Conservation (phyloP, 2,329 filamentous ascomycete species). For the Penicillium sp. region DNA sequence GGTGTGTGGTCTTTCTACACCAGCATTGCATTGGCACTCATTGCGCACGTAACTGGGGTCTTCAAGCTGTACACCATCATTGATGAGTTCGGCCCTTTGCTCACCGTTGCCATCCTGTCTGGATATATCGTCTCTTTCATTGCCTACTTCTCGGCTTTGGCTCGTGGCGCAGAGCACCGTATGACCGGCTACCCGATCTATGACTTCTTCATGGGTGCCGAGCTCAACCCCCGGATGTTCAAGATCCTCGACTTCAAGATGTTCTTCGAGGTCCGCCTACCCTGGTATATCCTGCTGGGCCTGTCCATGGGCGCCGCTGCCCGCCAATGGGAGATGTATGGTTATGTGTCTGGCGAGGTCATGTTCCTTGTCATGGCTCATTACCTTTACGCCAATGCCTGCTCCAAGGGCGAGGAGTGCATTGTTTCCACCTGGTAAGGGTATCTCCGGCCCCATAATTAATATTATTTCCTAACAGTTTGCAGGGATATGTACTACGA, state of each 20-base stretch:
- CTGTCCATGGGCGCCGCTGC: slow-evolving; percentile 72
- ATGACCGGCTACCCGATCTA: slow-evolving; percentile 83
- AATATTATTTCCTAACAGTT: slow-evolving; percentile 11
- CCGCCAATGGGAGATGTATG: slow-evolving; percentile 79
- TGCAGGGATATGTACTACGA: slow-evolving; percentile 88
- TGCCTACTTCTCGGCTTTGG: slow-evolving; percentile 81
- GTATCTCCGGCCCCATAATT: not conserved
- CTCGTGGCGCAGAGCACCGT: slow-evolving; percentile 78
- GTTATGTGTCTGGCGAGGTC: slow-evolving; percentile 83
- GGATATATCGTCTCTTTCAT: slow-evolving; percentile 79
- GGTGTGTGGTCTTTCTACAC: slow-evolving; percentile 83
- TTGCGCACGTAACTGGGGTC: slow-evolving; percentile 74
- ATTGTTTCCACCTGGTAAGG: slow-evolving; percentile 78
- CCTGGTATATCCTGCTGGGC: slow-evolving; percentile 87
- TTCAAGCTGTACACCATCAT: slow-evolving; percentile 91
- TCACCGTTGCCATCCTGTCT: slow-evolving; percentile 89
- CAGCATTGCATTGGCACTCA: slow-evolving; percentile 69
- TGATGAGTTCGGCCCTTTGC: slow-evolving; percentile 89
- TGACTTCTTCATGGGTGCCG: slow-evolving; percentile 88
- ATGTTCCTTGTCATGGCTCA: slow-evolving; percentile 83
- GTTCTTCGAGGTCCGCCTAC: slow-evolving; percentile 91
- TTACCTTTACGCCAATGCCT: slow-evolving; percentile 88
- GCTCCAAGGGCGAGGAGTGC: slow-evolving; percentile 86
- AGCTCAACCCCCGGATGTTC: slow-evolving; percentile 83
- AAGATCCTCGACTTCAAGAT: slow-evolving; percentile 86